These are phyloP conservation scores for Annona cherimola DNA, from an alignment of 164 flowering plant species.

Conservation along the genomic window DNA sequence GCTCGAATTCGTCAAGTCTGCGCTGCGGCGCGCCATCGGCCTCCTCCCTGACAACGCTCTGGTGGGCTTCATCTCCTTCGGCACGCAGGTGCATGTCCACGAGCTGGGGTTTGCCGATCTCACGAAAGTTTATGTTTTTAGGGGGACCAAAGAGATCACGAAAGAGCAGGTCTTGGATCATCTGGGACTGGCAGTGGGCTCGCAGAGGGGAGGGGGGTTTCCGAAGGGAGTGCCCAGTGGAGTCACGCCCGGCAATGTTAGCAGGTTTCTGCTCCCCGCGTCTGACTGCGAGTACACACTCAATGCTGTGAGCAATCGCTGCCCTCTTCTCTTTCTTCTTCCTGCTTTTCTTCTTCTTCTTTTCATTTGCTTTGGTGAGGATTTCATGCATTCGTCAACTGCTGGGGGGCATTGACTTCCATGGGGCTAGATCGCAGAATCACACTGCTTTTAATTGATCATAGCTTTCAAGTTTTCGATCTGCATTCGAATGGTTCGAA, in stretches of 20 bases:
- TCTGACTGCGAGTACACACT: conserved; percentile 81
- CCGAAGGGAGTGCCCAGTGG: conserved; percentile 32
- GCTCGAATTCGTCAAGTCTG: conserved; percentile 67
- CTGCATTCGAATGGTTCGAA: neutral
- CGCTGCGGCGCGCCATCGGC: conserved; percentile 61
- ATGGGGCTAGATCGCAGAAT: neutral
- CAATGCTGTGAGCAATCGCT: conserved; percentile 41
- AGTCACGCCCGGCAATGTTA: conserved; percentile 29
- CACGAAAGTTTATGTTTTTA: conserved; percentile 78
- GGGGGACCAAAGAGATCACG: conserved; percentile 71
- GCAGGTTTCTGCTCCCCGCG: conserved; percentile 78
- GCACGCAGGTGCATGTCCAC: conserved; percentile 96
- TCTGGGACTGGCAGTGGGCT: conserved; percentile 29
- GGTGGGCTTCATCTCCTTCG: conserved; percentile 83
- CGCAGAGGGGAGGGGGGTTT: neutral
- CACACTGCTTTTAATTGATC: neutral
- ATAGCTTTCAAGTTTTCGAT: neutral
- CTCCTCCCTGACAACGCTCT: conserved; percentile 80
- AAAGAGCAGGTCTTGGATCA: conserved; percentile 94
- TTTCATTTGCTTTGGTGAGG: neutral
- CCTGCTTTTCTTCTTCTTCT: neutral
- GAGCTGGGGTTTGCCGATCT: conserved; percentile 86
- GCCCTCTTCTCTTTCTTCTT: neutral
- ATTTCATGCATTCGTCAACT: neutral
- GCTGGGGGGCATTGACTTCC: neutral